phyloP scores from a whole-genome alignment of 2,329 filamentous ascomycete species.

The Fusarium sp. region DNA sequence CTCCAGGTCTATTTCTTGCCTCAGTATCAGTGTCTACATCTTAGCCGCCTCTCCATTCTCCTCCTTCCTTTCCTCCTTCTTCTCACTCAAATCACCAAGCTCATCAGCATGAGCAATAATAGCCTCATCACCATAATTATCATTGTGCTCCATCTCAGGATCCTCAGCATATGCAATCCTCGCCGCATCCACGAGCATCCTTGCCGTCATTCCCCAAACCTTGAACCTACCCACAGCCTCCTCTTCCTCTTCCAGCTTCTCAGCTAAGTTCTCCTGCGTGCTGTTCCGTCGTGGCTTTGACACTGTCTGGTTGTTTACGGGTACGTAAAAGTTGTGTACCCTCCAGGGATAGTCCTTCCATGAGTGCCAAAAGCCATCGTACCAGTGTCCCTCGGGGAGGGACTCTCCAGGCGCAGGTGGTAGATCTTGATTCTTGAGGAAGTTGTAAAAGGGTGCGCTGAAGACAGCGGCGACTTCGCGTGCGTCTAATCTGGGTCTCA shows the following conservation, averaged over 20 bases:
- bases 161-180: slow-evolving; percentile 81
- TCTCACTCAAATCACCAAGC: slow-evolving; percentile 58
- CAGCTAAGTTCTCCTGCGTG: slow-evolving; percentile 55
- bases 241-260: slow-evolving; percentile 56
- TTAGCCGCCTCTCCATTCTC: slow-evolving; percentile 45
- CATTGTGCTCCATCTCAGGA: slow-evolving; percentile 80
- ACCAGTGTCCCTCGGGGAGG: slow-evolving; percentile 72
- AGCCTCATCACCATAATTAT: slow-evolving; percentile 60
- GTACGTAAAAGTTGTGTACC: slow-evolving; percentile 92
- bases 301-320: slow-evolving; percentile 73
- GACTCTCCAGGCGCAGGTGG: slow-evolving; percentile 49
- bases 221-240: slow-evolving; percentile 69
- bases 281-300: slow-evolving; percentile 61
- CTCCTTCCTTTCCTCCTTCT: slow-evolving; percentile 42
- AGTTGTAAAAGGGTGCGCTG: slow-evolving; percentile 85
- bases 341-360: slow-evolving; percentile 82
- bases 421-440: slow-evolving; percentile 70
- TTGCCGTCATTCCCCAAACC: slow-evolving; percentile 94
- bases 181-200: slow-evolving; percentile 88
- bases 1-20: background rate
- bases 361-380: slow-evolving; percentile 80
- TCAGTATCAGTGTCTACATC: slow-evolving; percentile 41
- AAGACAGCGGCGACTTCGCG: slow-evolving; percentile 95
- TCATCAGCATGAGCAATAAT: slow-evolving; percentile 57
- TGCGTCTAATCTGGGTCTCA: slow-evolving; percentile 83